Conservation (phyloP, 345 rosid genomes). For the Eutrema japonicum region DNA sequence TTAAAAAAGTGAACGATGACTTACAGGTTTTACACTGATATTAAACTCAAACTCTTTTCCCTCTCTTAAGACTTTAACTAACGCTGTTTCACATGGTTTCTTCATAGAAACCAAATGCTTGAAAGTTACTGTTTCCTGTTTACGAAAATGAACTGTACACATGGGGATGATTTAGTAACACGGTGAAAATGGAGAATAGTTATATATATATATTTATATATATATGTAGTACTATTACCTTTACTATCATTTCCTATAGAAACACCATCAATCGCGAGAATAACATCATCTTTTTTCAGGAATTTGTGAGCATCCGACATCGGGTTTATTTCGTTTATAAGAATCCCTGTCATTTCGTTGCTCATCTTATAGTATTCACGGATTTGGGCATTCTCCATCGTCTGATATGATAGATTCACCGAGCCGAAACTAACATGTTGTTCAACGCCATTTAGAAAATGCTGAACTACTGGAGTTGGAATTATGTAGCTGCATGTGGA, state of each 20-base stretch:
- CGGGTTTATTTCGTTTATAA: constrained; percentile 68
- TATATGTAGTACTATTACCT: constrained; percentile 39
- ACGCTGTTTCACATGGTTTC: not conserved
- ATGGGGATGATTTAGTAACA: not conserved
- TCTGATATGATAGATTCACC: constrained; percentile 54
- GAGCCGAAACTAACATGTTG: constrained; percentile 66
- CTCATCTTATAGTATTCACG: constrained; percentile 51
- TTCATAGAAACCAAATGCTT: not conserved
- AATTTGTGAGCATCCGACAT: constrained; percentile 53
- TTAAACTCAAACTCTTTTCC: not conserved
- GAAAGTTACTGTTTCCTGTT: not conserved
- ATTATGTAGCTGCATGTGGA: constrained; percentile 35
- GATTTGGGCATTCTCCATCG: constrained; percentile 53
- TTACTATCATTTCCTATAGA: constrained; percentile 75
- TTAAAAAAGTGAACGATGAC: not conserved
- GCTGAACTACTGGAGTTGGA: constrained; percentile 16
- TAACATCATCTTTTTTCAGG: constrained; percentile 61
- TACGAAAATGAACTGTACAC: not conserved
- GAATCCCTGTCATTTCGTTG: constrained; percentile 66
- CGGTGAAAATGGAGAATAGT: not conserved
- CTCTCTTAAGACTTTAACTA: not conserved
- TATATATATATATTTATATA: too few species aligned
- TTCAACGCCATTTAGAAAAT: constrained; percentile 1
- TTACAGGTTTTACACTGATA: constrained; percentile 4
- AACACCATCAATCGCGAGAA: constrained; percentile 68